Evolutionary conservation across 2,329 filamentous ascomycete species (phyloP).

Genomic region (Clonostachys solani): DNA sequence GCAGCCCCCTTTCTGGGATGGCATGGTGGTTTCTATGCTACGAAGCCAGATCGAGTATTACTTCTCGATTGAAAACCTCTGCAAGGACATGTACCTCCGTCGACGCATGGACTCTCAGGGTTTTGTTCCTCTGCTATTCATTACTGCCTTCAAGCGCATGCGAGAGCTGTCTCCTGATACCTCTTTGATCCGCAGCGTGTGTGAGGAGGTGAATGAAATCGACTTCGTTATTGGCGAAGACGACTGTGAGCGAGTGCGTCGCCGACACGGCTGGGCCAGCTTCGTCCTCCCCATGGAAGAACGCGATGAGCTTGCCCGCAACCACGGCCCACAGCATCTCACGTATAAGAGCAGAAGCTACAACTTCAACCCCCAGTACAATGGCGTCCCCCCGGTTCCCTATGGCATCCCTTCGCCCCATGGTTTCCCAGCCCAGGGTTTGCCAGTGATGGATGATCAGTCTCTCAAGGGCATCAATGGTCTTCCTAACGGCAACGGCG

Average conservation of each 20-base stretch:
- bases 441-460: not conserved
- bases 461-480: not conserved
- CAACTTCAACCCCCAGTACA: constrained; percentile 18
- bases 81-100: constrained; percentile 87
- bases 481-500: constrained; percentile 3
- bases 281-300: constrained; percentile 72
- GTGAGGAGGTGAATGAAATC: constrained; percentile 65
- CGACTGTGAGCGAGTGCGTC: constrained; percentile 69
- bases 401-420: constrained; percentile 21
- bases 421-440: constrained; percentile 16
- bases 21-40: constrained; percentile 30
- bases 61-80: constrained; percentile 92
- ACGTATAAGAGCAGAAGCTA: constrained; percentile 27
- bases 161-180: constrained; percentile 48
- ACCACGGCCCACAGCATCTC: constrained; percentile 54
- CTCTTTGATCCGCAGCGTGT: constrained; percentile 70
- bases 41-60: constrained; percentile 76
- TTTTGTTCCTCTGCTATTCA: constrained; percentile 76
- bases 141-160: constrained; percentile 80
- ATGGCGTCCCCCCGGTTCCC: constrained; percentile 15
- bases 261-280: constrained; percentile 70
- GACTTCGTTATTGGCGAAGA: constrained; percentile 75
- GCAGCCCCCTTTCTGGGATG: constrained; percentile 47
- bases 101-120: constrained; percentile 94
- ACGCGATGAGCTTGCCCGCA: constrained; percentile 69